Evolutionary conservation across 164 flowering plant genomes (phyloP).

Genomic region (Nymphaea thermarum): DNA sequence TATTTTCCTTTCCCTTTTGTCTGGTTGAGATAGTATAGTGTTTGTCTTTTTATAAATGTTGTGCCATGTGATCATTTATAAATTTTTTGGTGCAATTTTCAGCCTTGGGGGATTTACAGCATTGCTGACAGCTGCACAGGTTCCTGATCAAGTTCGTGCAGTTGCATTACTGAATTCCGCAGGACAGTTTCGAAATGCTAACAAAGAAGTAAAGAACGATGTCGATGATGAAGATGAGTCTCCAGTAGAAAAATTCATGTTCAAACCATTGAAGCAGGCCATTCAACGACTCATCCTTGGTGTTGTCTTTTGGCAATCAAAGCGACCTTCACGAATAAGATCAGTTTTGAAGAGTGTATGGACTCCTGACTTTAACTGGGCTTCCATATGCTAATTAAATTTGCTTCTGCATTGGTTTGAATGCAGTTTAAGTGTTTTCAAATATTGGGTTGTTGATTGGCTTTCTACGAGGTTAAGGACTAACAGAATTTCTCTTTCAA

Average conservation of each 20-base stretch:
- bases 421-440: too few species aligned
- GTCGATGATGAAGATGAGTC: constrained; percentile 28
- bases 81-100: constrained; percentile 11
- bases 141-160: constrained; percentile 65
- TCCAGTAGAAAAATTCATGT: constrained; percentile 31
- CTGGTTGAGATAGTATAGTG: neutral
- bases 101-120: constrained; percentile 98
- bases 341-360: constrained; percentile 89
- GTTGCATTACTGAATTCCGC: constrained; percentile 78
- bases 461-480: too few species aligned
- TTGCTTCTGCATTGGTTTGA: too few species aligned
- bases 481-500: neutral
- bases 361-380: too few species aligned
- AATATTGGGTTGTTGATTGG: too few species aligned
- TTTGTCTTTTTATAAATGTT: neutral
- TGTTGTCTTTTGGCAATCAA: constrained; percentile 91
- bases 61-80: neutral
- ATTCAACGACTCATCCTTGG: constrained; percentile 85
- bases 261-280: constrained; percentile 75
- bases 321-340: constrained; percentile 77
- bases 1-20: too few species aligned
- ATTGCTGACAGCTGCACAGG: constrained; percentile 57
- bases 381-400: too few species aligned
- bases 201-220: constrained; percentile 3
- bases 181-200: constrained; percentile 74